Conservation (phyloP, 108 stramenopile genomes). For the Cyclotella baltica region DNA sequence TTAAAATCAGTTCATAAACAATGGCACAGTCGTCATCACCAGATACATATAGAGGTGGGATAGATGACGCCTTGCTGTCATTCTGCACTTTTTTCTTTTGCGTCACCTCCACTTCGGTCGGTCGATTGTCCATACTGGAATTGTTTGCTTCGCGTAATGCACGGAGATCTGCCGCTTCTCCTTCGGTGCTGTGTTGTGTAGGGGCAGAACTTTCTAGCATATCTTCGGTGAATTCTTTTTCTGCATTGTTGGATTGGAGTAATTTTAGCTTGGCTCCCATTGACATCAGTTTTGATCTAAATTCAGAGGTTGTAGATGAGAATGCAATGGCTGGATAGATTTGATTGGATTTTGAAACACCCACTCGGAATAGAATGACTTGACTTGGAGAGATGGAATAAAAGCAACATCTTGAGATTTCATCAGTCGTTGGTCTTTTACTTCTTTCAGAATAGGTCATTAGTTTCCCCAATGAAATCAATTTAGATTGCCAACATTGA, state of each 20-base stretch:
- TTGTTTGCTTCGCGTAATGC: constrained; percentile 63
- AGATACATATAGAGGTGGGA: constrained; percentile 47
- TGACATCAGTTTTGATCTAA: constrained; percentile 38
- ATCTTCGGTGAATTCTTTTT: constrained; percentile 7
- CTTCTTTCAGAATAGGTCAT: background rate
- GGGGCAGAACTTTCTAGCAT: background rate
- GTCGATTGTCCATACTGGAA: constrained; percentile 22
- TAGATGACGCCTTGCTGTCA: background rate
- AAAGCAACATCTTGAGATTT: constrained; percentile 50
- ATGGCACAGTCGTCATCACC: constrained; percentile 67
- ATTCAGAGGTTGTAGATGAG: constrained; percentile 52
- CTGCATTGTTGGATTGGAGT: background rate
- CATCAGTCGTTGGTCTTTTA: constrained; percentile 5
- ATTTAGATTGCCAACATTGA: constrained; percentile 46
- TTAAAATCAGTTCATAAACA: constrained; percentile 71
- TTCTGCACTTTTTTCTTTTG: constrained; percentile 25
- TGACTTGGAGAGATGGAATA: constrained; percentile 46
- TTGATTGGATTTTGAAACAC: constrained; percentile 8
- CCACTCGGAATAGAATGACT: constrained; percentile 48
- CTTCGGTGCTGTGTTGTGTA: background rate
- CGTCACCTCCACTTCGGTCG: constrained; percentile 39
- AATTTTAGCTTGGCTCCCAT: constrained; percentile 49
- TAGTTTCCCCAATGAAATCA: constrained; percentile 21
- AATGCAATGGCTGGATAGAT: constrained; percentile 51
- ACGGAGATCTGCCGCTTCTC: constrained; percentile 64